Evolutionary conservation across 2,329 filamentous ascomycete species (phyloP).

Genomic region (Fusarium sp.): DNA sequence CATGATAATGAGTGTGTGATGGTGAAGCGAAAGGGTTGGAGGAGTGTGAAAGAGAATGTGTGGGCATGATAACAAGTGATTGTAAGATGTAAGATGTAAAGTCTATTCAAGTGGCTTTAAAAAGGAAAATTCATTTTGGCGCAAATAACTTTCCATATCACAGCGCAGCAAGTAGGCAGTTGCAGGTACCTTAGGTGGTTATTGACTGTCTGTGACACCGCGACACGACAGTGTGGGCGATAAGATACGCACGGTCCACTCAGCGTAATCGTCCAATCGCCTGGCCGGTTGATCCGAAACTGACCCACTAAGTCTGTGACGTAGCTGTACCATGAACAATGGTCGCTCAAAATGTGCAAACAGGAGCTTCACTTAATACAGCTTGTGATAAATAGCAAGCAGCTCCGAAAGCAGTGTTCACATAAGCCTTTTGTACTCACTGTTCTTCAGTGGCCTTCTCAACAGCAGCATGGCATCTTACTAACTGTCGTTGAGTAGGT

Average conservation of each 20-base stretch:
- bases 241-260: too few relatives aligned
- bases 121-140: not conserved
- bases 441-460: not conserved
- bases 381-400: too few relatives aligned
- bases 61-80: not conserved
- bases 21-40: not conserved
- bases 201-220: not conserved
- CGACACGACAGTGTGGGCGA: too few relatives aligned
- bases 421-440: not conserved
- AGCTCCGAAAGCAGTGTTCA: not conserved
- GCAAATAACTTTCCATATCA: not conserved
- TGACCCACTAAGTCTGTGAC: not conserved
- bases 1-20: constrained; percentile 32
- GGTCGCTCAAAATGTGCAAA: not conserved
- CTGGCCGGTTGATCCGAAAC: not conserved
- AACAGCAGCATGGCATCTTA: not conserved
- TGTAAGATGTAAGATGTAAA: not conserved
- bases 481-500: not conserved
- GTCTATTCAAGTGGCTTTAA: not conserved
- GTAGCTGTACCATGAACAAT: not conserved
- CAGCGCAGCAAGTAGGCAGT: not conserved
- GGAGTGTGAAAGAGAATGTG: not conserved
- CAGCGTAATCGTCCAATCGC: not conserved
- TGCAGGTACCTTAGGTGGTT: not conserved
- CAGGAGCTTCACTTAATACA: not conserved